Evolutionary conservation across 148 eudicot genomes (phyloP), one percentile per base, ranked within the genome.

Genomic region (Rhododendron griersonianum): DNA sequence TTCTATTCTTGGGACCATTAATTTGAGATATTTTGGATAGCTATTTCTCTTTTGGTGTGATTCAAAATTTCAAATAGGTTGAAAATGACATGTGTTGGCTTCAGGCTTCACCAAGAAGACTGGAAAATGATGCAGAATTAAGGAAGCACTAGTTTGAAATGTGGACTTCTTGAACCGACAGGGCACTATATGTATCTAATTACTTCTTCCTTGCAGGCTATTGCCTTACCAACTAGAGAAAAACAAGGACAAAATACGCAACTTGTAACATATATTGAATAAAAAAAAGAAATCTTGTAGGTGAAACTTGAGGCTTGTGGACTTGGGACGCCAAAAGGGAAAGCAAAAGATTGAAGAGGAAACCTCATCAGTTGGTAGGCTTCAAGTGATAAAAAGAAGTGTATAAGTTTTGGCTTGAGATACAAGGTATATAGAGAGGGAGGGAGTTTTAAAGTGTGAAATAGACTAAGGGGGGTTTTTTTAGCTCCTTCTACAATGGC

Each of bases 381-480:
- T 37, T 33, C 78, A 75, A 37, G 9, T 37, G 41, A 44, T 41
- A 44, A 83, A 83, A 65, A 67, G 59, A n/a, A 69, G 78, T 47
- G 2, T 39, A 16, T 25, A 45, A 83, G 35, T 37, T 30, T 57
- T 69, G 47, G 44, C 78, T 83, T 83, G 16, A 69, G 16, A 67
- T 10, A 47, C 59, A 83, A 83, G 78, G 59, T 39, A 23, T 15
- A 15, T 44, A 3, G 21, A 41, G 81, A 44, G 50, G 50, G 45
- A 77, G 80, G 84, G 5, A 82, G 51, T 44, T 82, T 61, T 83
- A 55, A 41, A 67, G 77, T 67, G 85, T 83, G 84, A 83, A 67
- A 7, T 16, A 44, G 35, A 39, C 28, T 0, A 14, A 25, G 79
- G 45, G 21, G 3, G 14, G 15, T 2, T 51, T 37, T 37, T 76